A percentile compares a stretch with the other conserved stretches of the same genome.
Evolutionary conservation across 1,284 basidiomycete genomes (phyloP).

Genomic region (Sporisorium reilianum): DNA sequence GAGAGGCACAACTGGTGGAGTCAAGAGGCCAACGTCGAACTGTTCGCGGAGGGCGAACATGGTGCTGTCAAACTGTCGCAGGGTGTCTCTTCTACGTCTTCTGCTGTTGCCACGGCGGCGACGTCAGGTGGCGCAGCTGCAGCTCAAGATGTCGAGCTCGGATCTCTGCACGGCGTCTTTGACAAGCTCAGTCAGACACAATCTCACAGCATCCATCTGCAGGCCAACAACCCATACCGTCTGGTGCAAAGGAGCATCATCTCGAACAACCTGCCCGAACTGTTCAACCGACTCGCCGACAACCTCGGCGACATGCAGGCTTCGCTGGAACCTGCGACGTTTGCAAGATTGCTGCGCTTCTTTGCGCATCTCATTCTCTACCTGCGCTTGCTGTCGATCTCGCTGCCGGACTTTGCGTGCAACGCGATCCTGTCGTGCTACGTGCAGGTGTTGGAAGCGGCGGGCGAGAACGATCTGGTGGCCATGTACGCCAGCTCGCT

Average conservation of each 20-base stretch:
- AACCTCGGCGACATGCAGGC: conserved; percentile 57
- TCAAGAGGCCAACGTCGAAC: conserved; percentile 45
- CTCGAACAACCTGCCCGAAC: conserved; percentile 76
- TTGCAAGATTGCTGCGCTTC: conserved; percentile 77
- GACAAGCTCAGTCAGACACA: conserved; percentile 61
- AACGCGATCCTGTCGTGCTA: conserved; percentile 90
- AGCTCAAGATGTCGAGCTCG: conserved; percentile 20
- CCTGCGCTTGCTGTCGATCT: conserved; percentile 80
- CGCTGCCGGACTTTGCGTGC: conserved; percentile 73
- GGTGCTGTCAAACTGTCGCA: conserved; percentile 54
- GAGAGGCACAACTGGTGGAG: conserved; percentile 70
- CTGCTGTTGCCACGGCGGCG: conserved; percentile 20
- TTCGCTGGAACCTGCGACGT: conserved; percentile 42
- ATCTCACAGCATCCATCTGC: conserved; percentile 51
- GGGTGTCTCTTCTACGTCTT: conserved; percentile 20
- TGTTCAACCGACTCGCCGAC: conserved; percentile 59
- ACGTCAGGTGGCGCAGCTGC: conserved; percentile 13
- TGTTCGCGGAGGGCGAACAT: conserved; percentile 47
- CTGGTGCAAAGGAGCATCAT: conserved; percentile 87
- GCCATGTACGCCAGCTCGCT: conserved; percentile 93
- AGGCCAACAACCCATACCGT: conserved; percentile 84
- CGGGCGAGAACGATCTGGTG: conserved; percentile 84
- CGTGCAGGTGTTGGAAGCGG: conserved; percentile 80
- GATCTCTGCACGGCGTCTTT: conserved; percentile 56
- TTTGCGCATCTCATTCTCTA: conserved; percentile 95